Conservation (phyloP, 1,139 yeast species). For the Yamadazyma membranifaciens region DNA sequence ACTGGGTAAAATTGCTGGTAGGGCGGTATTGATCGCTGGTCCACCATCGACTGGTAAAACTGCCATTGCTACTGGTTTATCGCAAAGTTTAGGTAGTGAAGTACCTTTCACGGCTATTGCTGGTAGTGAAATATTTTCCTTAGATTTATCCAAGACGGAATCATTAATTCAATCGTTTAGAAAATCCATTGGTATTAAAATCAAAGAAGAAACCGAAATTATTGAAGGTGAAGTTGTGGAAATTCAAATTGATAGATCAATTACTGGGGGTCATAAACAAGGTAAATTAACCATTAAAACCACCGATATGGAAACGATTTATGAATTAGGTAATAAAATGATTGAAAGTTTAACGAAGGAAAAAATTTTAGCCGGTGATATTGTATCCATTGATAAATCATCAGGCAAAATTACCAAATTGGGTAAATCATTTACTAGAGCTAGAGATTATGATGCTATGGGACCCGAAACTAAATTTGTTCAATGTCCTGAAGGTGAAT, state of each 20-base stretch:
- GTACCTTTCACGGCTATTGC: slow-evolving; percentile 96
- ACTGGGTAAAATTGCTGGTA: slow-evolving; percentile 92
- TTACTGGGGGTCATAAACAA: slow-evolving; percentile 97
- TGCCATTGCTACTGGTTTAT: slow-evolving; percentile 95
- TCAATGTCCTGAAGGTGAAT: slow-evolving; percentile 98
- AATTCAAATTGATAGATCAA: slow-evolving; percentile 92
- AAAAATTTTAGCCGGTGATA: slow-evolving; percentile 96
- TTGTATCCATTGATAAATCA: slow-evolving; percentile 92
- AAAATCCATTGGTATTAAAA: slow-evolving; percentile 90
- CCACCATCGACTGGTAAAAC: slow-evolving; percentile 99
- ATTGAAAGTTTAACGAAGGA: slow-evolving; percentile 94
- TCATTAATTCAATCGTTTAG: slow-evolving; percentile 95
- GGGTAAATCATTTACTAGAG: slow-evolving; percentile 93
- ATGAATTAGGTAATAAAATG: slow-evolving; percentile 96
- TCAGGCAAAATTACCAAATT: slow-evolving; percentile 90
- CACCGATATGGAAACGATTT: slow-evolving; percentile 98
- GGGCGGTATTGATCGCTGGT: slow-evolving; percentile 94
- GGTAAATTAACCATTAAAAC: slow-evolving; percentile 97
- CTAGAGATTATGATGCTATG: slow-evolving; percentile 98
- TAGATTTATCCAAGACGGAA: slow-evolving; percentile 92
- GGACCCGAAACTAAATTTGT: slow-evolving; percentile 98
- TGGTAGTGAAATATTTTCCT: slow-evolving; percentile 88
- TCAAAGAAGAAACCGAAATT: slow-evolving; percentile 94
- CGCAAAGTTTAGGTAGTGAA: slow-evolving; percentile 84
- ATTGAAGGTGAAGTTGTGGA: slow-evolving; percentile 99